These are phyloP conservation scores for Salvia miltiorrhiza DNA, from an alignment of 257 asterid genomes.

Conservation along the genomic window DNA sequence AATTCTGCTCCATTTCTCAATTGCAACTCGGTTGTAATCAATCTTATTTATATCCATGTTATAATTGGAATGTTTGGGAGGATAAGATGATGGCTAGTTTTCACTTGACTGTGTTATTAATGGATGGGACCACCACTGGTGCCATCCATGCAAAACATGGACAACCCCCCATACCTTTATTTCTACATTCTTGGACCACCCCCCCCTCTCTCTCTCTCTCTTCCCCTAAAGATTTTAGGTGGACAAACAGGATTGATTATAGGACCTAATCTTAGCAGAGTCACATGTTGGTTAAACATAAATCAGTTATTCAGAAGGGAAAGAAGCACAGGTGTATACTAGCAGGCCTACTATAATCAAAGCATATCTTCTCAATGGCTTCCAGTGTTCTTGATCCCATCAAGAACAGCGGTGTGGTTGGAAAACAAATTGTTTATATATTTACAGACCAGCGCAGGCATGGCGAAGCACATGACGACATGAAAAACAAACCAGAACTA, in stretches of 20 bases:
- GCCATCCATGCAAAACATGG: not conserved
- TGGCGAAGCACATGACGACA: not conserved
- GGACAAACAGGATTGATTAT: not conserved
- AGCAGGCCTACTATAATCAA: not conserved
- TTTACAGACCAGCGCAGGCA: slow-evolving; percentile 23
- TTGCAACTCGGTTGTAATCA: not conserved
- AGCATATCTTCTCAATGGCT: not conserved
- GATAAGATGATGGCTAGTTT: not conserved
- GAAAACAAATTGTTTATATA: slow-evolving; percentile 18
- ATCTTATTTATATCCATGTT: not conserved
- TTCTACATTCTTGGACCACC: not conserved
- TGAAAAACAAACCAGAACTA: not conserved
- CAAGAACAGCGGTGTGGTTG: not conserved
- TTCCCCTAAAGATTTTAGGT: not conserved
- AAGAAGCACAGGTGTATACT: not conserved
- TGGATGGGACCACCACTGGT: not conserved
- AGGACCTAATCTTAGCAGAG: not conserved
- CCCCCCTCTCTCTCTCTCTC: not conserved
- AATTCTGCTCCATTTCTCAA: not conserved
- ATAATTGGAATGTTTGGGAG: not conserved
- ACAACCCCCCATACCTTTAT: not conserved
- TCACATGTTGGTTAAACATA: not conserved
- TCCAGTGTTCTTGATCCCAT: not conserved
- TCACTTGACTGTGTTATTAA: not conserved
- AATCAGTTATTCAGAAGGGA: not conserved